Conservation (phyloP, 768 basidiomycete genomes). For the Auricularia auricula-judae region DNA sequence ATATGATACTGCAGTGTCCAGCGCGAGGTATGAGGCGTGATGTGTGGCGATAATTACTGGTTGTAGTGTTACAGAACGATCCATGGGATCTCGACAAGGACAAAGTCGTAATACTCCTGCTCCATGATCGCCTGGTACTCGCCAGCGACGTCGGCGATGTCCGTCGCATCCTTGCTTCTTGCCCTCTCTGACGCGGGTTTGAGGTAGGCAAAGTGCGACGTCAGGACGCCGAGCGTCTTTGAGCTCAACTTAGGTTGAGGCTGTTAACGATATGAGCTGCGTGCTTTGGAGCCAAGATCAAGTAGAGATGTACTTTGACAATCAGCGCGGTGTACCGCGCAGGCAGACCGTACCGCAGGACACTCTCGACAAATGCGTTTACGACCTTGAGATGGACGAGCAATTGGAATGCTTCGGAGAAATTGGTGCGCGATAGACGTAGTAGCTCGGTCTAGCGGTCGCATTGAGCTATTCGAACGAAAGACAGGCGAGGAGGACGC, state of each 20-base stretch:
- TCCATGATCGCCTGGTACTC: constrained; percentile 92
- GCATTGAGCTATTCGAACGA: background rate
- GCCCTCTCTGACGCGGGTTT: constrained; percentile 48
- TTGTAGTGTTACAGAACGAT: constrained; percentile 43
- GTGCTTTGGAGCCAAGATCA: too few species aligned
- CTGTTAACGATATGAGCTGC: constrained; percentile 25
- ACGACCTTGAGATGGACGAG: constrained; percentile 89
- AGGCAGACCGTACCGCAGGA: constrained; percentile 89
- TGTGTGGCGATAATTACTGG: background rate
- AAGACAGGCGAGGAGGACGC: constrained; percentile 13
- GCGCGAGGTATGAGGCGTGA: background rate
- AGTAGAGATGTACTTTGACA: constrained; percentile 46
- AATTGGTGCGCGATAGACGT: constrained; percentile 84
- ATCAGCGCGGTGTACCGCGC: constrained; percentile 77
- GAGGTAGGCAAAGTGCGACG: constrained; percentile 73
- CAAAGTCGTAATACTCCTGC: constrained; percentile 93
- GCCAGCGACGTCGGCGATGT: constrained; percentile 62
- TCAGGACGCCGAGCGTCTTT: constrained; percentile 63
- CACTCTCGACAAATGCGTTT: constrained; percentile 88
- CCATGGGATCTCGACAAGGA: constrained; percentile 89
- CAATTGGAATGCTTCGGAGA: constrained; percentile 92
- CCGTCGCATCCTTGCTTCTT: constrained; percentile 28
- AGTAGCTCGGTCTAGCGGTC: constrained; percentile 73
- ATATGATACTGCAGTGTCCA: too few species aligned
- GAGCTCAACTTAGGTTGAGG: constrained; percentile 80